phyloP scores from a whole-genome alignment of 2,329 filamentous ascomycete genomes.

The Atkinsonella hypoxylon region DNA sequence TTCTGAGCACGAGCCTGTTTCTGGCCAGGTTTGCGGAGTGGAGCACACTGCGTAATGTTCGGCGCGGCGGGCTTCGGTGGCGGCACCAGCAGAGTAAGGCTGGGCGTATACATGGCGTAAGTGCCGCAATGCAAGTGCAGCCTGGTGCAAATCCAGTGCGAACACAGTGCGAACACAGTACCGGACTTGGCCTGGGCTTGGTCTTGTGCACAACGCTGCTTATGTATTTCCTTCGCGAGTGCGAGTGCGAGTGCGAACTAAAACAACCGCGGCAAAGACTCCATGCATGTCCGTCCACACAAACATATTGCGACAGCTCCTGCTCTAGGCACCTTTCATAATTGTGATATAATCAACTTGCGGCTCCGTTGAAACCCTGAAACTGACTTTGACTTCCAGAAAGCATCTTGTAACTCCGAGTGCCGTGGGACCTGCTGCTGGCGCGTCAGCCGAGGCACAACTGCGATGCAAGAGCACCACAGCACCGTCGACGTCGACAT shows the following conservation, averaged over 20 bases:
- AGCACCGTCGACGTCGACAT: conserved; percentile 1
- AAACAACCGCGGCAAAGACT: neutral
- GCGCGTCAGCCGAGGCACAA: conserved; percentile 29
- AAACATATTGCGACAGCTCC: neutral
- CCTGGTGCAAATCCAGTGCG: too few relatives aligned
- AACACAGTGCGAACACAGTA: neutral
- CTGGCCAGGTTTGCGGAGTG: neutral
- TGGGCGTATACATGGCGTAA: too few relatives aligned
- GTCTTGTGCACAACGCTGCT: neutral
- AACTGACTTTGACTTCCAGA: conserved; percentile 21
- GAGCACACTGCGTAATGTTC: too few relatives aligned
- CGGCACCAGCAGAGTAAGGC: too few relatives aligned
- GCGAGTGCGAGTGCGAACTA: neutral
- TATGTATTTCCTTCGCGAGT: neutral
- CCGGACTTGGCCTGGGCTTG: neutral
- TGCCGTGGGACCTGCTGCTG: conserved; percentile 20
- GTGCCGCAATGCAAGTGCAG: neutral
- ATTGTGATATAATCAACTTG: neutral
- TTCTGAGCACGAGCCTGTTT: neutral
- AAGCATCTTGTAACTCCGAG: conserved; percentile 31
- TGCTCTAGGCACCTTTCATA: neutral
- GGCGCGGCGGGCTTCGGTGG: too few relatives aligned
- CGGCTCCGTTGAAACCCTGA: neutral
- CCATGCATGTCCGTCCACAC: neutral
- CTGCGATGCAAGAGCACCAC: conserved; percentile 8